These are phyloP conservation scores for Elsinoe batatas DNA, from an alignment of 2,329 filamentous ascomycete genomes.

Conservation along the genomic window DNA sequence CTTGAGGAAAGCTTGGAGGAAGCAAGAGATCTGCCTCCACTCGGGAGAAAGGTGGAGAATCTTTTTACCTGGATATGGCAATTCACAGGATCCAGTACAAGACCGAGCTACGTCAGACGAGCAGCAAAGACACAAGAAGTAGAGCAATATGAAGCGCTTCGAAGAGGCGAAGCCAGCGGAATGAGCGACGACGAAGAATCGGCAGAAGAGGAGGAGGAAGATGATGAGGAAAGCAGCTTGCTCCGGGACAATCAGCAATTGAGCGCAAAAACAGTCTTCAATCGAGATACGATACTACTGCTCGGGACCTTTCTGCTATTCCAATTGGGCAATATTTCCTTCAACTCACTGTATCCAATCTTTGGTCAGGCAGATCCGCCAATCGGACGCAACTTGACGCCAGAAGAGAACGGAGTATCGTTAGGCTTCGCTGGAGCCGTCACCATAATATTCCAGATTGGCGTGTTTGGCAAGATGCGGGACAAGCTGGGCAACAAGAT, in stretches of 20 bases:
- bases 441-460: constrained; percentile 84
- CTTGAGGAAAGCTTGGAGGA: constrained; percentile 78
- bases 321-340: constrained; percentile 86
- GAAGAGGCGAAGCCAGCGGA: constrained; percentile 12
- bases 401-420: constrained; percentile 73
- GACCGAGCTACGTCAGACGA: constrained; percentile 49
- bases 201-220: constrained; percentile 19
- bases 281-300: constrained; percentile 70
- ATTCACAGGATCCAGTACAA: constrained; percentile 48
- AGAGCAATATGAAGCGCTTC: constrained; percentile 8
- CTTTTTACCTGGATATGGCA: constrained; percentile 62
- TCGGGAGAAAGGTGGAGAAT: constrained; percentile 48
- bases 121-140: constrained; percentile 16
- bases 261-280: constrained; percentile 54
- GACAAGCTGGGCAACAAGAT: constrained; percentile 73
- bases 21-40: constrained; percentile 49
- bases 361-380: constrained; percentile 71
- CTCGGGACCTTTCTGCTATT: constrained; percentile 85
- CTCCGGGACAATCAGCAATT: constrained; percentile 34
- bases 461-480: constrained; percentile 70
- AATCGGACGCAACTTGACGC: constrained; percentile 63
- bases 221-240: constrained; percentile 31
- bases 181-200: constrained; percentile 19
- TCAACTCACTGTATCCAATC: constrained; percentile 90
- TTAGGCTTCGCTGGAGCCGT: constrained; percentile 74